Percentiles rank a stretch among this genome's conserved stretches.
phyloP scores from a whole-genome alignment of 148 eudicot genomes.

The Diospyros lotus region DNA sequence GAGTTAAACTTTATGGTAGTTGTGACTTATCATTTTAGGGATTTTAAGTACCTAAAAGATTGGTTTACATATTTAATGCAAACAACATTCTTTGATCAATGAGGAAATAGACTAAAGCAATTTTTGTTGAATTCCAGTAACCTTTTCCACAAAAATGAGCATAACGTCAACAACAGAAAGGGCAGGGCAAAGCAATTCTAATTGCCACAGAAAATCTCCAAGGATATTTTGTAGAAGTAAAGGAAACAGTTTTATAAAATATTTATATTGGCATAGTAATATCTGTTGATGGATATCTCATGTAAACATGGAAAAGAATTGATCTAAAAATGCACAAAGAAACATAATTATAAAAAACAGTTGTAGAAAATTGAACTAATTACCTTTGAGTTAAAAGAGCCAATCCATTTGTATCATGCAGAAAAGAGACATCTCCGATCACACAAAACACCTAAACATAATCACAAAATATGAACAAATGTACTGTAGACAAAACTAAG shows the following conservation, averaged over 20 bases:
- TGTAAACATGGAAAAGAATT: too few relatives aligned
- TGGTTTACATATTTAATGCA: neutral
- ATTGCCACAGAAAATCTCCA: neutral
- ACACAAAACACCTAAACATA: slow-evolving; percentile 65
- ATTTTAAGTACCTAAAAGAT: neutral
- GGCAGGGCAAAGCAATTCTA: neutral
- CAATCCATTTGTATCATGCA: slow-evolving; percentile 96
- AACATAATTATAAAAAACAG: neutral
- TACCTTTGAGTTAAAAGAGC: slow-evolving; percentile 70
- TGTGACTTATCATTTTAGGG: too few relatives aligned
- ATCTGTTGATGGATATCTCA: neutral
- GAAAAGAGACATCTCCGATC: slow-evolving; percentile 89
- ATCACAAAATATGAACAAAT: slow-evolving; percentile 10
- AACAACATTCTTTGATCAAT: neutral
- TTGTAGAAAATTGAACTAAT: neutral
- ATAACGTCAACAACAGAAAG: neutral
- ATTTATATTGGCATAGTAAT: slow-evolving; percentile 1
- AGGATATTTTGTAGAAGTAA: neutral
- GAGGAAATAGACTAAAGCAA: neutral
- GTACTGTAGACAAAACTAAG: neutral
- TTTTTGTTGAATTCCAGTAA: neutral
- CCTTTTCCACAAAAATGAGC: neutral
- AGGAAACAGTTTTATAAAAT: neutral
- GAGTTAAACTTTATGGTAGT: too few relatives aligned
- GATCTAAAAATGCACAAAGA: neutral